Conservation (phyloP, 805 yeast genomes). For the Clavispora santaluciae region DNA sequence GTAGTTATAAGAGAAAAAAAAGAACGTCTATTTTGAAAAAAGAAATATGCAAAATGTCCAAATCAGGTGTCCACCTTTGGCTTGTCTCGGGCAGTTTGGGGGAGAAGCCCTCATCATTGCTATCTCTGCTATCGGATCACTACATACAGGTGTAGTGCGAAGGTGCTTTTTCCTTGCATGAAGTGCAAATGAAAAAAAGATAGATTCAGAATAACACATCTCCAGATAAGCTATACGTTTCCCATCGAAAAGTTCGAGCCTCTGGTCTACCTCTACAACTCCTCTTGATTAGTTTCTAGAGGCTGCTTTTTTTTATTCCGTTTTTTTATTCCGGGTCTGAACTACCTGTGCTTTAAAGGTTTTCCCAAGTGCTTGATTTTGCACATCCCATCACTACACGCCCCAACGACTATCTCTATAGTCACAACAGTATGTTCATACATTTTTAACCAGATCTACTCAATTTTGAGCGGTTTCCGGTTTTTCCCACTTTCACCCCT, state of each 20-base stretch:
- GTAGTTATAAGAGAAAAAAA: neutral
- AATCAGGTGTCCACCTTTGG: neutral
- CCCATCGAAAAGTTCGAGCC: neutral
- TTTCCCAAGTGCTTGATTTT: neutral
- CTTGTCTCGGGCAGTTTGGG: neutral
- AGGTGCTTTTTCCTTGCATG: slow-evolving; percentile 7
- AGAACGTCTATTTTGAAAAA: neutral
- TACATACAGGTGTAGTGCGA: slow-evolving; percentile 7
- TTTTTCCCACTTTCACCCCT: neutral
- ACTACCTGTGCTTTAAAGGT: neutral
- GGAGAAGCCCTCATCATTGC: slow-evolving; percentile 2
- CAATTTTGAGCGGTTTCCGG: neutral
- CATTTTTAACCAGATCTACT: neutral
- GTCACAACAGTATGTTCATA: neutral
- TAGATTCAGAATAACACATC: slow-evolving; percentile 3
- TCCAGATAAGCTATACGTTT: neutral
- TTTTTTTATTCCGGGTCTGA: slow-evolving; percentile 1
- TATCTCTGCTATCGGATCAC: neutral
- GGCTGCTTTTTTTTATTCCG: slow-evolving; percentile 8
- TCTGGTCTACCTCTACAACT: neutral
- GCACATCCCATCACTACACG: neutral
- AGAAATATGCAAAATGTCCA: neutral
- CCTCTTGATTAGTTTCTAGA: slow-evolving; percentile 19
- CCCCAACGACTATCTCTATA: neutral
- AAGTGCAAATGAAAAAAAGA: slow-evolving; percentile 7